Evolutionary conservation across 257 asterid species (phyloP).

Genomic region (Eucommia ulmoides): DNA sequence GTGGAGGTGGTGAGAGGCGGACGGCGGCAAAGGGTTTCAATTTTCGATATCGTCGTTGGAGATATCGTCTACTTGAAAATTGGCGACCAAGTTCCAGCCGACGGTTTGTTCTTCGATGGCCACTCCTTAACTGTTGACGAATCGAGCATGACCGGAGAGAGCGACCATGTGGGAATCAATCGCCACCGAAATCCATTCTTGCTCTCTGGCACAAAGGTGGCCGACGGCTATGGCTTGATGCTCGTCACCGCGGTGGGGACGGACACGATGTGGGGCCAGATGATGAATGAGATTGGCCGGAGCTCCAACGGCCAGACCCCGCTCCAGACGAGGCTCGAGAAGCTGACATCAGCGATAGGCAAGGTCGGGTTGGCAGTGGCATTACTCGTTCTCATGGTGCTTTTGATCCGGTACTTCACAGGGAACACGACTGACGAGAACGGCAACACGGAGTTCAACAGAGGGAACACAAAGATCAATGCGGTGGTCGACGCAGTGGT

Average conservation of each 20-base stretch:
- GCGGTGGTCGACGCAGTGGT: constrained; percentile 35
- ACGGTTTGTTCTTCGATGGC: constrained; percentile 31
- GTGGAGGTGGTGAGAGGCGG: constrained; percentile 17
- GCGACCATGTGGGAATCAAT: constrained; percentile 24
- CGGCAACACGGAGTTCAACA: constrained; percentile 24
- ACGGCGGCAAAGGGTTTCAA: constrained; percentile 9
- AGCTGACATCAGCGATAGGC: constrained; percentile 33
- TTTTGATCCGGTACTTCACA: constrained; percentile 31
- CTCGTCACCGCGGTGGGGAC: constrained; percentile 32
- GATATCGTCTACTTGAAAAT: constrained; percentile 31
- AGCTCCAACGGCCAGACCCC: constrained; percentile 33
- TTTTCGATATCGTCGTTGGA: constrained; percentile 31
- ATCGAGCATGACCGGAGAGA: constrained; percentile 32
- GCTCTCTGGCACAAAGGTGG: constrained; percentile 29
- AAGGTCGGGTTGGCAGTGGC: constrained; percentile 37
- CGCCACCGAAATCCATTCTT: constrained; percentile 23
- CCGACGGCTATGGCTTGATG: constrained; percentile 33
- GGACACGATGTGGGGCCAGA: constrained; percentile 43
- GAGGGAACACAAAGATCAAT: constrained; percentile 18
- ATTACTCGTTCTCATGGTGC: constrained; percentile 29
- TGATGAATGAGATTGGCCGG: constrained; percentile 31
- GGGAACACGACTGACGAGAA: constrained; percentile 22
- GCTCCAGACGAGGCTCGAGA: constrained; percentile 30
- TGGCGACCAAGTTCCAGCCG: constrained; percentile 44
- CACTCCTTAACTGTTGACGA: constrained; percentile 25